Base-by-base conservation (phyloP, 345 rosid species). In the Eucalyptus globulus region DNA sequence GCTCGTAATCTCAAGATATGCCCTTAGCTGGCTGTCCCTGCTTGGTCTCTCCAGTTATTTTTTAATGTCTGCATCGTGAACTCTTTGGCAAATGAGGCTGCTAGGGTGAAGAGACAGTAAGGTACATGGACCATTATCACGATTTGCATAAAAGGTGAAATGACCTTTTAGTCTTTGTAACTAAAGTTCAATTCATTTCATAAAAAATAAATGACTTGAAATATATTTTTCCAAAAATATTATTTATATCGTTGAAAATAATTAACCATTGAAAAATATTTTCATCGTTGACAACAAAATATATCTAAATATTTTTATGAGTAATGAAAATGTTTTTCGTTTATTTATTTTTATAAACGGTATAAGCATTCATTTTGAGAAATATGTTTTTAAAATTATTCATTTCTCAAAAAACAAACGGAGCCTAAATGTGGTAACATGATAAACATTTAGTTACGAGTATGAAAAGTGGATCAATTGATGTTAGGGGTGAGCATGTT, bases 391-490 rank as follows among this genome's bases (percentile, higher is more conserved):
- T 8, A 5, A 65, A 65, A 65, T 4, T 4, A 65, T 65, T n/a
- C 19, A 65, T n/a, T 65, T 29, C 16, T 65, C 10, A 0, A 9
- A 1, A 65, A 65, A 4, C 0, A 8, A n/a, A 65, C 0, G 5
- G 9, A n/a, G 9, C 5, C 0, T n/a, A 2, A 76, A 37, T 37
- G 8, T 37, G 47, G 27, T 2, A 76, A 3, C 7, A 37, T 6
- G 27, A 76, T 4, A 76, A 37, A 14, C 83, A 37, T 76, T 34
- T 72, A 37, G 14, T 34, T 34, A 11, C 2, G 15, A 76, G 8
- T 37, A 37, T 72, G 13, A 37, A 37, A 37, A 19, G 83, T 19
- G 83, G 7, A 72, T 10, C 0, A 50, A 6, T 50, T 50, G 19
- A 15, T 7, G 0, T 15, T 50, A 50, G 3, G 53, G 53, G 7